A percentile compares a stretch with the other conserved stretches of the same genome.
Evolutionary conservation across 2,329 filamentous ascomycete genomes (phyloP).

Genomic region (Knufia petricola): DNA sequence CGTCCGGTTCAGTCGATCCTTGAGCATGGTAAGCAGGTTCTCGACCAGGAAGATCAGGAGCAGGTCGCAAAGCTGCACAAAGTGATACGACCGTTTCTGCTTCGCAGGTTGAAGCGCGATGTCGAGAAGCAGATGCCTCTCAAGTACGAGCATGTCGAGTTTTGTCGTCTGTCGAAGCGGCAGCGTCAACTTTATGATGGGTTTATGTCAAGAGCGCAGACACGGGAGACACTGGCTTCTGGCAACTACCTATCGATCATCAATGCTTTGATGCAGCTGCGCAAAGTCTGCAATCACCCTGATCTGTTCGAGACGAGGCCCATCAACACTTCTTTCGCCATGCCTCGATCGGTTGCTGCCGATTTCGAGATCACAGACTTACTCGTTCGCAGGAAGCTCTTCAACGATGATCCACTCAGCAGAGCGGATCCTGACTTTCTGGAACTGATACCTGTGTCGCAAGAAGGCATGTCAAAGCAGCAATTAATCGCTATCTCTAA

Average conservation of each 20-base stretch:
- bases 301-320: conserved; percentile 93
- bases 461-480: conserved; percentile 54
- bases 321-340: conserved; percentile 93
- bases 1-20: conserved; percentile 93
- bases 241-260: conserved; percentile 98
- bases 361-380: conserved; percentile 65
- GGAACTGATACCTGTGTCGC: conserved; percentile 63
- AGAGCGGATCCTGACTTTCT: conserved; percentile 65
- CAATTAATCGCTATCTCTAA: conserved; percentile 47
- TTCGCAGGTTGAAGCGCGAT: conserved; percentile 85
- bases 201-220: conserved; percentile 84
- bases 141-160: conserved; percentile 95
- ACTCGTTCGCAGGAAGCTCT: conserved; percentile 56
- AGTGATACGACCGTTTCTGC: conserved; percentile 80
- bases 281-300: conserved; percentile 97
- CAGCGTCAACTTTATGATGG: conserved; percentile 95
- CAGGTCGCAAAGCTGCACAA: conserved; percentile 92
- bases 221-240: conserved; percentile 75
- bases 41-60: conserved; percentile 86
- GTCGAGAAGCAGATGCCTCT: conserved; percentile 98
- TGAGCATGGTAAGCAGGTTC: conserved; percentile 83
- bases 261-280: conserved; percentile 93
- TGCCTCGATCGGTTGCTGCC: conserved; percentile 66
- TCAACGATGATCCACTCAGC: conserved; percentile 45
- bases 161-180: conserved; percentile 87